Base-by-base conservation (phyloP, 768 basidiomycete species). In the Lentinus tigrinus region DNA sequence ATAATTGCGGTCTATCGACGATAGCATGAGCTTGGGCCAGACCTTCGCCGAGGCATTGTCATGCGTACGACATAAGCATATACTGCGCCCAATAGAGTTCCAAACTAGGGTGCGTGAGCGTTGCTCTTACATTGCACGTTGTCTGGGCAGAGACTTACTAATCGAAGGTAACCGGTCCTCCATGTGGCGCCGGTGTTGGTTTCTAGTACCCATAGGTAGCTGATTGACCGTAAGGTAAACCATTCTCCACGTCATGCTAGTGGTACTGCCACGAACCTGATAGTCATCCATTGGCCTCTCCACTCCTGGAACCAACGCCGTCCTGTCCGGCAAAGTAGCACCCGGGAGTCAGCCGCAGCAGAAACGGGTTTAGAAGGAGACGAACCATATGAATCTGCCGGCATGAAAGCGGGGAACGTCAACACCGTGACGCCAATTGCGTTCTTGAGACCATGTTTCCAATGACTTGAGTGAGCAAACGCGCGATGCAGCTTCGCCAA, bases 131-230 rank as follows among this genome's bases (percentile, higher is more conserved):
- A 19, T 2, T n/a, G 23, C 4, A 31, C 5, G 16, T 8, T 16
- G 14, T 31, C 17, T 28, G n/a, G 2, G 7, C 16, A 10, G 13
- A 5, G 26, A 60, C 72, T 61, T 53, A 78, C 80, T 31, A 79
- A 62, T 54, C 80, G 75, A 28, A 81, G 67, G 59, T 77, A 78
- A 7, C 74, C 76, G 5, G 77, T 73, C 42, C 79, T 69, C 74
- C 78, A 80, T 7, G 80, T 81, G 39, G 80, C 79, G n/a, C 79
- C 81, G 0, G 77, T 79, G 57, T 78, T 82, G 8, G 79, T 79
- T 62, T 80, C 79, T 31, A 81, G 68, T 5, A 82, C 79, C 78
- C 79, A 81, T 1, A 81, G 67, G 64, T 79, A 80, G 26, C 75
- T 68, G 44, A 26, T 23, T 27, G 24, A 31, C 31, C n/a, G 31